Percentiles rank a stretch among this genome's conserved stretches.
Conservation (phyloP, 371 early-diverging fungal genomes). For the Rhizopus sp. region DNA sequence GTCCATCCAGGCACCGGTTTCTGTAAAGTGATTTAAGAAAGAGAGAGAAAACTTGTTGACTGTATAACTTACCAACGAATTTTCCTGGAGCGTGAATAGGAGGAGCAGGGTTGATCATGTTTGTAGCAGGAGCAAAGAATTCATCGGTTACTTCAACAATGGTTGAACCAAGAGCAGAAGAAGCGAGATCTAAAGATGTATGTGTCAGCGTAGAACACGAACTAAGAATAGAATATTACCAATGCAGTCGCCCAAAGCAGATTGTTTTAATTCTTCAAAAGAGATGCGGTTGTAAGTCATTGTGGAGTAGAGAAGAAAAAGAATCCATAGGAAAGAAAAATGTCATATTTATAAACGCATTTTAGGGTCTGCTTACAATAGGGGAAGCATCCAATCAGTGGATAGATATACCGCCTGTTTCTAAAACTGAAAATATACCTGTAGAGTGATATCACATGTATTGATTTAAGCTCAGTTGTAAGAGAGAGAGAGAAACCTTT, state of each 20-base stretch:
- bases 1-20: constrained; percentile 81
- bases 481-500: too few species aligned
- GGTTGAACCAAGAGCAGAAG: constrained; percentile 67
- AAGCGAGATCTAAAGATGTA: constrained; percentile 69
- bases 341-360: too few species aligned
- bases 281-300: constrained; percentile 38
- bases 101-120: constrained; percentile 73
- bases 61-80: constrained; percentile 51
- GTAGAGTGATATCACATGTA: too few species aligned
- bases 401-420: too few species aligned
- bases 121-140: constrained; percentile 83
- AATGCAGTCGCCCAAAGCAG: constrained; percentile 35
- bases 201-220: not conserved
- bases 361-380: too few species aligned
- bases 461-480: too few species aligned
- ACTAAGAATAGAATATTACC: constrained; percentile 21
- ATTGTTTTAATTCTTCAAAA: constrained; percentile 31
- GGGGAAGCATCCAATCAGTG: too few species aligned
- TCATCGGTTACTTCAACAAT: constrained; percentile 85
- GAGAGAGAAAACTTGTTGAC: not conserved
- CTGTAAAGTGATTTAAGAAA: constrained; percentile 16
- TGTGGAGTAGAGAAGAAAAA: constrained; percentile 7
- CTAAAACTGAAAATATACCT: too few species aligned
- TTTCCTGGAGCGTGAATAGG: constrained; percentile 68
- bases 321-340: not conserved